phyloP scores from a whole-genome alignment of 805 yeast genomes.

The Kuraishia capsulata region DNA sequence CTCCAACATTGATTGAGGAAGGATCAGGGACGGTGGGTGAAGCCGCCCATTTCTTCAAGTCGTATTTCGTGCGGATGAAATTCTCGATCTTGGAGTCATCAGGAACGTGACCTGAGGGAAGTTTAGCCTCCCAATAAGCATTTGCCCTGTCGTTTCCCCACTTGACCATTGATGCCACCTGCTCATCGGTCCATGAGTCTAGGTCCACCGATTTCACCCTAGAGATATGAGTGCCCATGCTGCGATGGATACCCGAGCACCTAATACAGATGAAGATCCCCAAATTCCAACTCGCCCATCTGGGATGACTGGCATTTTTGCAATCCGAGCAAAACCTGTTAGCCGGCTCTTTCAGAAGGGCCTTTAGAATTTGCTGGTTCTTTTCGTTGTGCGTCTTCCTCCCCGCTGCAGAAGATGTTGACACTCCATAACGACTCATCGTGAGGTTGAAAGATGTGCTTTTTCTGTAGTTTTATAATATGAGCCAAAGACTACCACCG shows the following conservation, averaged over 20 bases:
- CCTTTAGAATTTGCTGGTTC: slow-evolving; percentile 64
- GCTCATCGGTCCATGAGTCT: slow-evolving; percentile 95
- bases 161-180: slow-evolving; percentile 66
- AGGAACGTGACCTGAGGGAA: slow-evolving; percentile 66
- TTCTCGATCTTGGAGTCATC: slow-evolving; percentile 79
- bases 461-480: background rate
- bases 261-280: slow-evolving; percentile 91
- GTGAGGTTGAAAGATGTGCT: background rate
- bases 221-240: slow-evolving; percentile 93
- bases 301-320: slow-evolving; percentile 79
- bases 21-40: slow-evolving; percentile 56
- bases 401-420: background rate
- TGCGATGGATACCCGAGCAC: slow-evolving; percentile 93
- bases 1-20: slow-evolving; percentile 18
- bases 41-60: slow-evolving; percentile 76
- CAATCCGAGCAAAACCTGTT: slow-evolving; percentile 89
- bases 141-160: slow-evolving; percentile 87
- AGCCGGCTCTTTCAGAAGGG: slow-evolving; percentile 65
- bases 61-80: slow-evolving; percentile 89
- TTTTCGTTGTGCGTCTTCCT: slow-evolving; percentile 24
- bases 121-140: slow-evolving; percentile 71
- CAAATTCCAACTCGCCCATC: slow-evolving; percentile 97
- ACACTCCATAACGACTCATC: slow-evolving; percentile 1
- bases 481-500: background rate
- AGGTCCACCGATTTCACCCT: slow-evolving; percentile 89